Evolutionary conservation across 1,139 yeast genomes (phyloP).

Genomic region (Tardiomyces blankii): DNA sequence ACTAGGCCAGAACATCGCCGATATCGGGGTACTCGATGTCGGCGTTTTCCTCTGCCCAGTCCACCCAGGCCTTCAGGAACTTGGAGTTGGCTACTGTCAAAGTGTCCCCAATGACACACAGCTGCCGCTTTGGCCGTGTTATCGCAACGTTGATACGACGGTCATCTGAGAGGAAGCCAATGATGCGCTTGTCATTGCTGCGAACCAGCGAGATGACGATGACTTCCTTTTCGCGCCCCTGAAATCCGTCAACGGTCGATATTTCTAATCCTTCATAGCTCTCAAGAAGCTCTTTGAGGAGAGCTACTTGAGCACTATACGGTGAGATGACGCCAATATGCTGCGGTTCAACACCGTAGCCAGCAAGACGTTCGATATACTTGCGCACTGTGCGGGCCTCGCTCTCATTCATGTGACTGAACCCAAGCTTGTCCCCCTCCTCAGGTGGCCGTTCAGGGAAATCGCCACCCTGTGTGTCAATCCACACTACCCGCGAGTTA

Average conservation of each 20-base stretch:
- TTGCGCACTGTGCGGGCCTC: slow-evolving; percentile 6
- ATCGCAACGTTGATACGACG: slow-evolving; percentile 75
- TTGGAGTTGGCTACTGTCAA: slow-evolving; percentile 37
- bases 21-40: slow-evolving; percentile 63
- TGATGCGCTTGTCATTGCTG: slow-evolving; percentile 33
- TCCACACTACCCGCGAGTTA: slow-evolving; percentile 51
- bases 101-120: slow-evolving; percentile 79
- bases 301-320: slow-evolving; percentile 7
- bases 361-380: slow-evolving; percentile 2
- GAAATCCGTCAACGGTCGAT: slow-evolving; percentile 19
- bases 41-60: slow-evolving; percentile 55
- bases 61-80: slow-evolving; percentile 57
- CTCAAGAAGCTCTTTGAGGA: not conserved
- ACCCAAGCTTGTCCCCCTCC: slow-evolving; percentile 15
- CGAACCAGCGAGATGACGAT: slow-evolving; percentile 62
- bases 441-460: slow-evolving; percentile 42
- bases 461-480: slow-evolving; percentile 81
- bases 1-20: not conserved
- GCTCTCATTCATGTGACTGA: slow-evolving; percentile 5
- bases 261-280: not conserved
- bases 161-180: slow-evolving; percentile 14
- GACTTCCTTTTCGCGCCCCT: slow-evolving; percentile 68
- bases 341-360: slow-evolving; percentile 3
- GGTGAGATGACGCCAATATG: slow-evolving; percentile 12
- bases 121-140: slow-evolving; percentile 78